Base-by-base conservation (phyloP, 2,329 filamentous ascomycete genomes). In the Aschersonia sp. region DNA sequence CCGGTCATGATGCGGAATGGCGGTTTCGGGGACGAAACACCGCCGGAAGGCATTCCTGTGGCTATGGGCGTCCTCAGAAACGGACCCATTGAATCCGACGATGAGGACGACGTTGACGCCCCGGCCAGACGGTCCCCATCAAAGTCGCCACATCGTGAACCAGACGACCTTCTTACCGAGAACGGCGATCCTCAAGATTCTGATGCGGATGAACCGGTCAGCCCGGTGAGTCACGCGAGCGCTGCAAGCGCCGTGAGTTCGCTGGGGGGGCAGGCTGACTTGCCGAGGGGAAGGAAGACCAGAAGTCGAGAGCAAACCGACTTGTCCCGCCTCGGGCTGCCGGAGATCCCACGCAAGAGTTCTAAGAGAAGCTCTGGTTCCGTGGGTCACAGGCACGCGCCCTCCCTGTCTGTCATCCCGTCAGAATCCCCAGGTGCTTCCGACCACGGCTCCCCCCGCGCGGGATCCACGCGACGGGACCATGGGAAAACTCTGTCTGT, bases 341-440 rank as follows among this genome's bases (percentile, higher is more conserved):
- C 80, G 0, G 69, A 74, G 5, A 74, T 89, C 32, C 84, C 85
- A 2, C 74, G 84, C 31, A 87, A 83, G 64, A 88, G 82, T 59
- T 89, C 85, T 0, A 80, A 80, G 59, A 74, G 82, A 50, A 65
- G 73, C 50, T 78, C 76, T 2, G 66, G 61, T 41, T 58, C 55
- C 31, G 62, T 60, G n/a, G 56, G 65, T 30, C 59, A 53, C 48
- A 54, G 56, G 31, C 60, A 60, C 9, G 7, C 32, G 10, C 31
- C 47, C n/a, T n/a, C 40, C 5, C 28, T 44, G 4, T 47, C 45
- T 20, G 44, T 30, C 10, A n/a, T 50, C 5, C 45, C 48, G 7
- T 51, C 49, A 4, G 30, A 28, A 28, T 50, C 56, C 30, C 48
- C 52, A 4, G 53, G 51, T 29, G 48, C 56, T 5, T 51, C 50